Base-by-base conservation (phyloP, 2,329 filamentous ascomycete genomes). In the Ciborinia camelliae region DNA sequence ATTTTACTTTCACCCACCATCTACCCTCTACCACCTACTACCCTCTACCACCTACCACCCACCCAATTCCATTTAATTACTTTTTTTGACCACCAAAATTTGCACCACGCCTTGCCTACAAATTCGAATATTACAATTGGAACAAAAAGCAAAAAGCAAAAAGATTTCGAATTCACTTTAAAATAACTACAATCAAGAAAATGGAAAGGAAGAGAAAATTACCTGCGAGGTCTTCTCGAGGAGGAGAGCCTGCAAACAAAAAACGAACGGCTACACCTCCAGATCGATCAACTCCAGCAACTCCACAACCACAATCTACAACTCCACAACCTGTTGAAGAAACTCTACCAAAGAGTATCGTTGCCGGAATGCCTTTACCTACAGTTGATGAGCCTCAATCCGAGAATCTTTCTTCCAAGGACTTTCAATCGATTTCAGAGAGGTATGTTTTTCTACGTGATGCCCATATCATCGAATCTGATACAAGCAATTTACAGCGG, bases 351-450 rank as follows among this genome's bases (percentile, higher is more conserved):
- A 85, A 81, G 67, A 85, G 84, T 53, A 78, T 92, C 43, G 79
- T 83, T 70, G 77, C 88, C 2, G 87, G 86, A 57, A 86, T 89
- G 72, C 87, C 90, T 20, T 78, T 94, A 39, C 90, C 90, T 2
- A 90, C 87, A 0, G 82, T 92, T 18, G 83, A 88, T 69, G 81
- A 85, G 57, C 80, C 86, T 20, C 90, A 95, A 74, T 78, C 86
- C 0, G 81, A 84, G 9, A 81, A 87, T 67, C 79, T 93, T 8
- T 78, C 87, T 0, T 73, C 77, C 5, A 84, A 82, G 68, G 89
- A 92, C 18, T 94, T 88, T 73, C 90, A 93, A 77, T 85, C 86
- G 30, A 82, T 93, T 48, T 84, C 86, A 64, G 89, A 92, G 74
- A 92, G 88, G 88, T 88, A 77, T 69, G 73, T 66, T 48, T 43